These are phyloP conservation scores for Zangia roseola DNA, from an alignment of 768 basidiomycete species.

Conservation along the genomic window DNA sequence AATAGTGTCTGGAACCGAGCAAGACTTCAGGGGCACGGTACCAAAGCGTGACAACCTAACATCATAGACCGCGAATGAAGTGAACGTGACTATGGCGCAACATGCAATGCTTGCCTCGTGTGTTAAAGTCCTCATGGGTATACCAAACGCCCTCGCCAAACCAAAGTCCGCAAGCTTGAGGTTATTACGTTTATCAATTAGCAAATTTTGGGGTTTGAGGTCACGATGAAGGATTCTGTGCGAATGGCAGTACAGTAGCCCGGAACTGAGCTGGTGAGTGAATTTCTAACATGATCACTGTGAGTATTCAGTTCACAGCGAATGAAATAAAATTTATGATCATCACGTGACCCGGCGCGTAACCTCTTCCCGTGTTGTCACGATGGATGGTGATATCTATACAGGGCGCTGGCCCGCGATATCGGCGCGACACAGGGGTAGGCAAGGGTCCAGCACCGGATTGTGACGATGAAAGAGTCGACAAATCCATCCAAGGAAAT, in stretches of 20 bases:
- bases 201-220: slow-evolving; percentile 92
- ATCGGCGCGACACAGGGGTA: neutral
- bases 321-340: neutral
- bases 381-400: slow-evolving; percentile 19
- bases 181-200: slow-evolving; percentile 87
- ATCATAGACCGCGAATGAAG: slow-evolving; percentile 9
- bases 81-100: neutral
- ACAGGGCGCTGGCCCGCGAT: slow-evolving; percentile 6
- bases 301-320: slow-evolving; percentile 8
- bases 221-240: slow-evolving; percentile 97
- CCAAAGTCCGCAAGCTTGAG: slow-evolving; percentile 97
- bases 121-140: slow-evolving; percentile 98
- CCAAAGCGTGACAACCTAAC: slow-evolving; percentile 97
- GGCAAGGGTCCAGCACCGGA: neutral
- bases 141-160: slow-evolving; percentile 94
- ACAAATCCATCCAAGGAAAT: slow-evolving; percentile 11
- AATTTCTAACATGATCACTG: slow-evolving; percentile 70
- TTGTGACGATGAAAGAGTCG: neutral
- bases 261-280: slow-evolving; percentile 88
- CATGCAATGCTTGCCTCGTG: slow-evolving; percentile 72
- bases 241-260: slow-evolving; percentile 91
- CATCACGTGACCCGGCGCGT: slow-evolving; percentile 33
- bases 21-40: slow-evolving; percentile 98
- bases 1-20: slow-evolving; percentile 93
- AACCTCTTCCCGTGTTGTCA: slow-evolving; percentile 16